These are phyloP conservation scores for Penicillium sp. DNA, from an alignment of 2,329 filamentous ascomycete genomes.

Conservation along the genomic window DNA sequence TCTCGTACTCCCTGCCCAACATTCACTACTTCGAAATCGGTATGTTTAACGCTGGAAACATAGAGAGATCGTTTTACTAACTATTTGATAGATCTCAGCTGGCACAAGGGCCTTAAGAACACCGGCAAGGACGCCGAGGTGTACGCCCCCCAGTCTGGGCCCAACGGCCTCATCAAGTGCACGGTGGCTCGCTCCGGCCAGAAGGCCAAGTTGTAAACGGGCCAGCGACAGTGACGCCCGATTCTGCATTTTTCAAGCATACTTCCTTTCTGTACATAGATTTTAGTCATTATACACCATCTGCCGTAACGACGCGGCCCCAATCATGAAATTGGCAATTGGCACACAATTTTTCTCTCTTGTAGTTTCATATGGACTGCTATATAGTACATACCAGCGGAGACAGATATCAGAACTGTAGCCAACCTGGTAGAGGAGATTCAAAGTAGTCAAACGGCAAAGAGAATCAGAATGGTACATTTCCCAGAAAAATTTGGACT, in stretches of 20 bases:
- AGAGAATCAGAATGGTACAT: slow-evolving; percentile 13
- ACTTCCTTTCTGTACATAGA: slow-evolving; percentile 19
- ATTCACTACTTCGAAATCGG: slow-evolving; percentile 98
- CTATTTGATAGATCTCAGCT: slow-evolving; percentile 68
- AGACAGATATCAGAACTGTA: not conserved
- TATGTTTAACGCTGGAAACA: slow-evolving; percentile 26
- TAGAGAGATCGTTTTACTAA: slow-evolving; percentile 2
- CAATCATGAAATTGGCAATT: slow-evolving; percentile 14
- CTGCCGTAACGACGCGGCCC: slow-evolving; percentile 8
- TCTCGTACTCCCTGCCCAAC: slow-evolving; percentile 85
- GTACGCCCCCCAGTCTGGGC: slow-evolving; percentile 85
- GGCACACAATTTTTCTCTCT: slow-evolving; percentile 12
- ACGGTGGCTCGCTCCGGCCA: slow-evolving; percentile 55
- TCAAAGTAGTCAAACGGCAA: not conserved
- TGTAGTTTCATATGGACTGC: slow-evolving; percentile 18
- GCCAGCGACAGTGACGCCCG: slow-evolving; percentile 4
- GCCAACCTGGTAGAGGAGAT: not conserved
- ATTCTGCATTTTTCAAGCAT: slow-evolving; percentile 6
- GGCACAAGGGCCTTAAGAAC: slow-evolving; percentile 94
- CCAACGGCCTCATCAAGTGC: slow-evolving; percentile 94
- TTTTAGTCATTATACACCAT: slow-evolving; percentile 23
- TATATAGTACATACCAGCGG: slow-evolving; percentile 22
- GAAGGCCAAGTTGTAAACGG: slow-evolving; percentile 33
- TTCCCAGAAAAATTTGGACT: slow-evolving; percentile 28
- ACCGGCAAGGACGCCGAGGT: slow-evolving; percentile 94